Base-by-base conservation (phyloP, 371 early-diverging fungal species). In the Mycotypha africana region DNA sequence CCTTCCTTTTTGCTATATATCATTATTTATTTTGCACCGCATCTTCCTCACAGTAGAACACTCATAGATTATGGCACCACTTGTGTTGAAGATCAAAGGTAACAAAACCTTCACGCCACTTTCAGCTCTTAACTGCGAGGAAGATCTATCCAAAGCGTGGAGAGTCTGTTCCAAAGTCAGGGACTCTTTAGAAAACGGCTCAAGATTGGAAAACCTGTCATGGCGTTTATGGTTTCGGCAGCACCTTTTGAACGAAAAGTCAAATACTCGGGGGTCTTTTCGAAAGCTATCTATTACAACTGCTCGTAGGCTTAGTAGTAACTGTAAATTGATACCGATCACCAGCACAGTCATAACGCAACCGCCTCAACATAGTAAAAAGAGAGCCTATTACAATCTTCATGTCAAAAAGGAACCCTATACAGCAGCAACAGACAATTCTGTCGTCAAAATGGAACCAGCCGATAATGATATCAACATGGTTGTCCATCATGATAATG, bases 91-190 rank as follows among this genome's bases (percentile, higher is more conserved):
- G 64, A 81, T 88, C 47, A 88, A 87, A 65, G 88, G 85, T 52
- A 79, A 78, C 49, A 81, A 85, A 56, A 67, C 81, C 39, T 86
- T 87, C 49, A 79, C 82, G 31, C 78, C 81, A 6, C 83, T 89
- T 58, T 70, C 82, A n/a, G 73, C 81, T 32, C 65, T 89, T 17
- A 77, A 79, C 34, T 82, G 76, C 26, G 84, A 81, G 33, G 86
- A 85, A 46, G 89, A 89, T 48, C 60, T 89, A 15, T 79, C 81
- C 19, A 74, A 76, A 41, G 79, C 85, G 6, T 93, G 93, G 93
- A 74, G 82, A 42, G 79, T 93, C 9, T 88, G 86, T 60, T 85
- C 90, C 20, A 90, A 91, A 69, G 91, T 89, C 35, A 92, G 88
- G 60, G 89, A 91, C 51, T 86, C 91, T 16, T 67, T 93, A 8